phyloP scores from a whole-genome alignment of 768 basidiomycete genomes.

The Russula dissimulans region DNA sequence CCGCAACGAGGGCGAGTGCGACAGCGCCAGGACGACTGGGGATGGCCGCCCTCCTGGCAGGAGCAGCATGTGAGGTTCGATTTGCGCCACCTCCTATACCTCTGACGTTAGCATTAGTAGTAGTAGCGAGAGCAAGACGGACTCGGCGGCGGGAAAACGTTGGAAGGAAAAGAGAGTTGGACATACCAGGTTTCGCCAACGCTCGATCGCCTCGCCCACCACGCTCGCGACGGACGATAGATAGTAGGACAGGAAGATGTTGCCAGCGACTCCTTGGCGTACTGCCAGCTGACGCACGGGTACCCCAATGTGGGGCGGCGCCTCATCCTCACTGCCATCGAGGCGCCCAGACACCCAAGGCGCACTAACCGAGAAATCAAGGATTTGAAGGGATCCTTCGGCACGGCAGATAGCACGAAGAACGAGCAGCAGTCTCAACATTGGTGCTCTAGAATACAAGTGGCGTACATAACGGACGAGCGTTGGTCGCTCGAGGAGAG shows the following conservation, averaged over 20 bases:
- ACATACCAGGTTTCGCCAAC: constrained; percentile 10
- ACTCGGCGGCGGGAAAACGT: no score
- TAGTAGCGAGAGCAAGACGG: no score
- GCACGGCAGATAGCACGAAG: constrained; percentile 6
- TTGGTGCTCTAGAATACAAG: background rate
- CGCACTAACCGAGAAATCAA: background rate
- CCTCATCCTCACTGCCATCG: background rate
- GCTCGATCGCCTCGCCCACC: background rate
- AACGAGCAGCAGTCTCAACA: background rate
- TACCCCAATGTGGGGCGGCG: background rate
- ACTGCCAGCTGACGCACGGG: constrained; percentile 7
- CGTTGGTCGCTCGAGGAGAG: constrained; percentile 1
- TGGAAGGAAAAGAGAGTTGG: no score
- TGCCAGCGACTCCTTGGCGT: background rate
- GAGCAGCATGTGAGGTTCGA: constrained; percentile 3
- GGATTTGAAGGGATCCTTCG: constrained; percentile 6
- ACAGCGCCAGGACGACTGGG: constrained; percentile 3
- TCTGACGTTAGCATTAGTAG: no score
- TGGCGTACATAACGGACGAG: constrained; percentile 5
- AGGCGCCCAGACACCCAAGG: background rate
- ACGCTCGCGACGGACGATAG: background rate
- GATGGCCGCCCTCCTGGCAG: background rate
- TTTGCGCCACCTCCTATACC: background rate
- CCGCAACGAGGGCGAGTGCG: constrained; percentile 8
- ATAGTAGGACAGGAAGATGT: background rate